A percentile compares a stretch with the other conserved stretches of the same genome.
phyloP scores from a whole-genome alignment of 768 basidiomycete genomes.

The Boletus huronensis region DNA sequence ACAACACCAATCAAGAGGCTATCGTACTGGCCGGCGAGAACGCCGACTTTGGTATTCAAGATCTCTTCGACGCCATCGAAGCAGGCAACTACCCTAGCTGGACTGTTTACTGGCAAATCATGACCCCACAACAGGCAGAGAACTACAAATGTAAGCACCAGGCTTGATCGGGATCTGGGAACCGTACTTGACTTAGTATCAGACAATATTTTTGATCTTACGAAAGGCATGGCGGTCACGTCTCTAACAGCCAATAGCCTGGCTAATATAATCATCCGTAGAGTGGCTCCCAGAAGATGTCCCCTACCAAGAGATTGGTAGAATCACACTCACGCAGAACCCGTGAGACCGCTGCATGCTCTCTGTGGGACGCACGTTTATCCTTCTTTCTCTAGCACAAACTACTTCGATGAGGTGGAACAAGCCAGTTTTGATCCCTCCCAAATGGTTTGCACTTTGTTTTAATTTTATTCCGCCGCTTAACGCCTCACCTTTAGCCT shows the following conservation, averaged over 20 bases:
- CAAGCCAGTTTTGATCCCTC: conserved; percentile 49
- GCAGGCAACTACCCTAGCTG: neutral
- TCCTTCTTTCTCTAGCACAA: conserved; percentile 8
- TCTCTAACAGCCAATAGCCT: neutral
- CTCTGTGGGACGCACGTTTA: neutral
- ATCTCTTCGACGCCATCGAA: neutral
- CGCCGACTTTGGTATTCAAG: neutral
- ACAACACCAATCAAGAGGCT: neutral
- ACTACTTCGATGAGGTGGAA: conserved; percentile 38
- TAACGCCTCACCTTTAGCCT: conserved; percentile 2
- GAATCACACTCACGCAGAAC: conserved; percentile 38
- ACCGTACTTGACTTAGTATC: conserved; percentile 5
- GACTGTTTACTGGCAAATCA: neutral
- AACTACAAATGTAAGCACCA: neutral
- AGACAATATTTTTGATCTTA: conserved; percentile 51
- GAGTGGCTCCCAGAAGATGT: conserved; percentile 38
- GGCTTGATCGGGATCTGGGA: neutral
- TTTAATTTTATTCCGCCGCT: neutral
- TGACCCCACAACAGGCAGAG: neutral
- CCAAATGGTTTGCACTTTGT: conserved; percentile 36
- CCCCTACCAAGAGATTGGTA: conserved; percentile 35
- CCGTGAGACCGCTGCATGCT: conserved; percentile 19
- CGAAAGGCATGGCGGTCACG: conserved; percentile 33
- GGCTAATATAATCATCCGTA: conserved; percentile 7
- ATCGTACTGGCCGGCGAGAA: neutral